phyloP scores from a whole-genome alignment of 345 rosid genomes.

The Gossypium stocksii region DNA sequence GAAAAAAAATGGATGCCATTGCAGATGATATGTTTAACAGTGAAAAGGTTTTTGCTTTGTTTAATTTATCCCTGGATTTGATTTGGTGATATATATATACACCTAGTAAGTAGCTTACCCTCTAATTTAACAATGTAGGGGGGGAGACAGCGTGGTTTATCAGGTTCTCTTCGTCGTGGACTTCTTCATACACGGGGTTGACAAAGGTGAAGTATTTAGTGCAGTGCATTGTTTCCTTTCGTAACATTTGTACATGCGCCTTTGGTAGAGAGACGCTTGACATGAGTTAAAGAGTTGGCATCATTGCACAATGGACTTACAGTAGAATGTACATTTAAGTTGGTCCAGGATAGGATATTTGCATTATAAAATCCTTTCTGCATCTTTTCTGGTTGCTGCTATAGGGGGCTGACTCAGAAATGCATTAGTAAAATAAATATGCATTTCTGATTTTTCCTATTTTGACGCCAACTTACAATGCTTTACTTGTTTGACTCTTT shows the following conservation, averaged over 20 bases:
- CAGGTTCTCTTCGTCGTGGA: conserved; percentile 41
- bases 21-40: conserved; percentile 79
- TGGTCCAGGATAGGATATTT: neutral
- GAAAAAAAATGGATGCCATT: conserved; percentile 80
- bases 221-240: neutral
- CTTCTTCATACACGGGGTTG: conserved; percentile 44
- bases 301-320: neutral
- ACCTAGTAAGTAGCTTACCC: neutral
- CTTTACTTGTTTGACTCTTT: too few relatives aligned
- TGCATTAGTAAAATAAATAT: too few relatives aligned
- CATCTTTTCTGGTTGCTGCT: too few relatives aligned
- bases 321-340: neutral
- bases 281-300: neutral
- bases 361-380: neutral
- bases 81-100: neutral
- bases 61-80: neutral
- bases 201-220: conserved; percentile 15
- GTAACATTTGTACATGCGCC: neutral
- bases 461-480: too few relatives aligned
- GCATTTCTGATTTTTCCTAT: too few relatives aligned
- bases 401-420: too few relatives aligned
- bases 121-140: conserved; percentile 41
- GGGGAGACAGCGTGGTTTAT: conserved; percentile 56
- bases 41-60: conserved; percentile 45
- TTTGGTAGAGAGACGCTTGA: neutral